Conservation (phyloP, 768 basidiomycete species). For the Termitomyces sp. region DNA sequence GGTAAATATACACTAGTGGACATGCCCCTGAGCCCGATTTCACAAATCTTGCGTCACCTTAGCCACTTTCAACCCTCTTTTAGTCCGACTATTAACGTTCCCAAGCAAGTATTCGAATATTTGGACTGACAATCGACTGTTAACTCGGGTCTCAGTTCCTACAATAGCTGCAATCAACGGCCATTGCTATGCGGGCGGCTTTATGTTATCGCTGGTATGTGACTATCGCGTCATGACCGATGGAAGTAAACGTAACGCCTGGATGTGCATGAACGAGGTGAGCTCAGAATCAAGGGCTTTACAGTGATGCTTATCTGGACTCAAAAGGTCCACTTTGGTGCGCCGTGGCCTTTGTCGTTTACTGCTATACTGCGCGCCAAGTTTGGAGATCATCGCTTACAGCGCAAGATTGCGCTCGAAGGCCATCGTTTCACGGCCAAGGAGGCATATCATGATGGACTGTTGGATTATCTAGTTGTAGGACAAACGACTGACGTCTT, state of each 20-base stretch:
- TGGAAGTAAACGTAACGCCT: conserved; percentile 71
- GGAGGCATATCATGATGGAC: conserved; percentile 63
- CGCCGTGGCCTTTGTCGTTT: conserved; percentile 74
- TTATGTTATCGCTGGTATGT: conserved; percentile 76
- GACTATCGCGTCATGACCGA: conserved; percentile 91
- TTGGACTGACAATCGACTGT: background rate
- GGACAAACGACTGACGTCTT: conserved; percentile 60
- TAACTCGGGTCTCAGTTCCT: conserved; percentile 49
- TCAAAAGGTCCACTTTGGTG: conserved; percentile 76
- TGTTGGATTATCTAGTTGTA: conserved; percentile 68
- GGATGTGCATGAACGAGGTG: conserved; percentile 94
- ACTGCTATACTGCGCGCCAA: conserved; percentile 62
- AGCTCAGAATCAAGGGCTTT: conserved; percentile 6
- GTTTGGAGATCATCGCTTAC: conserved; percentile 51
- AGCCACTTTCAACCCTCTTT: conserved; percentile 76
- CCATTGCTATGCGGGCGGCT: conserved; percentile 82
- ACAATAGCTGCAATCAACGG: conserved; percentile 80
- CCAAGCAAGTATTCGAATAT: conserved; percentile 50
- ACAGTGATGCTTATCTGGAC: background rate
- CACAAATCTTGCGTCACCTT: conserved; percentile 9
- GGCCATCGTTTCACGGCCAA: conserved; percentile 74
- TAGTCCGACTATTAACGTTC: conserved; percentile 67
- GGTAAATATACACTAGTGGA: conserved; percentile 34
- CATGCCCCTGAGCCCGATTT: background rate
- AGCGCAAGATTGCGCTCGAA: conserved; percentile 75